Evolutionary conservation across 2,329 filamentous ascomycete species (phyloP).

Genomic region (Lomentospora prolificans): DNA sequence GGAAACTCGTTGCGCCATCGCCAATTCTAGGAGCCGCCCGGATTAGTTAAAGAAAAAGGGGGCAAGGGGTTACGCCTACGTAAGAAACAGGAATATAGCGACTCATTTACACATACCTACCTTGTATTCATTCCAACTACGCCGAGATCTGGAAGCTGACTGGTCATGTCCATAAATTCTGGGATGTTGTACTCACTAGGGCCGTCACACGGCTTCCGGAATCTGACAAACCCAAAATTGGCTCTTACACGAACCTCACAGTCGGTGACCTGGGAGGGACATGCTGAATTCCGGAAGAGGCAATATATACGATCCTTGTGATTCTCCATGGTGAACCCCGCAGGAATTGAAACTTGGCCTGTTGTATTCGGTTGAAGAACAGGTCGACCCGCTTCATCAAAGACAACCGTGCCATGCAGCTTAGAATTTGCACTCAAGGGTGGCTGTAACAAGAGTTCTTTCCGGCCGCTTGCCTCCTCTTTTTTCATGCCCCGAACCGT

Average conservation of each 20-base stretch:
- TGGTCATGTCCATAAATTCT: no score
- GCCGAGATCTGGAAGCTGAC: no score
- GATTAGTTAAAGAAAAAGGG: background rate
- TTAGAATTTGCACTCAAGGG: no score
- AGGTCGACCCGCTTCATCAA: no score
- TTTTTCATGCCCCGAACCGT: background rate
- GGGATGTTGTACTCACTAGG: no score
- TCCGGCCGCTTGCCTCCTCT: background rate
- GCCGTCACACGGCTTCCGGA: no score
- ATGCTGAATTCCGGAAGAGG: background rate
- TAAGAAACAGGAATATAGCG: no score
- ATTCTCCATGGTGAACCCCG: background rate
- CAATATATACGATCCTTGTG: background rate
- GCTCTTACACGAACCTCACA: constrained; percentile 2
- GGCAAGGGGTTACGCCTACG: background rate
- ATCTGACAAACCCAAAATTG: constrained; percentile 1
- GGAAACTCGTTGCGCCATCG: background rate
- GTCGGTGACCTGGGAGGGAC: background rate
- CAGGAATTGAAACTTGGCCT: background rate
- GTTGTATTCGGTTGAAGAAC: no score
- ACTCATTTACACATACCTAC: no score
- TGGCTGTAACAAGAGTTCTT: background rate
- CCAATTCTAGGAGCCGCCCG: background rate
- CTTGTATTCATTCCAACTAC: no score
- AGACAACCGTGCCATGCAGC: no score